Conservation (phyloP, 75 land plant species). For the Selaginella tamariscina region DNA sequence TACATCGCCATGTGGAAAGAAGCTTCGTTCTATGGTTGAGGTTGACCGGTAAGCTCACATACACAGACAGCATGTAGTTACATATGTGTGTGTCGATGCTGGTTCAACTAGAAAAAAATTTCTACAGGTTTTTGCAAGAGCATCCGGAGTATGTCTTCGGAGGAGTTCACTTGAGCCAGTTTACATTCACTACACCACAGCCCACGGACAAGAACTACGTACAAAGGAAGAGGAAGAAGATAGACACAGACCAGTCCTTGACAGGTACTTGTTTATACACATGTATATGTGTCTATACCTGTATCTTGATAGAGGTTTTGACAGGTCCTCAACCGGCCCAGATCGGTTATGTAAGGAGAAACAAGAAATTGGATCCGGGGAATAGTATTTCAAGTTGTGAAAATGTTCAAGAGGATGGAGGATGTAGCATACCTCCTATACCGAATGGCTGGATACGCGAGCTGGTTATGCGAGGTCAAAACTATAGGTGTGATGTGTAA, state of each 20-base stretch:
- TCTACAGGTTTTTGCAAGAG: conserved; percentile 45
- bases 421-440: neutral
- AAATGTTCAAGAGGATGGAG: neutral
- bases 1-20: conserved; percentile 9
- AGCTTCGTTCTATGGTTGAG: conserved; percentile 8
- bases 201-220: conserved; percentile 48
- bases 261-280: too few species aligned
- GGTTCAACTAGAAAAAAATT: neutral
- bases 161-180: conserved; percentile 42
- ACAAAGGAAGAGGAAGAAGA: conserved; percentile 16
- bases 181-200: conserved; percentile 60
- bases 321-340: too few species aligned
- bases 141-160: conserved; percentile 39
- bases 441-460: neutral
- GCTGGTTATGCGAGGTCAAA: neutral
- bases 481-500: neutral
- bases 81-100: neutral
- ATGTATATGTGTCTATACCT: too few species aligned
- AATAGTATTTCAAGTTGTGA: neutral
- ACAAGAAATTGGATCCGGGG: neutral
- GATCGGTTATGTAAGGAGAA: too few species aligned
- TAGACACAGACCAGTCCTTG: neutral
- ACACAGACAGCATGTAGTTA: neutral
- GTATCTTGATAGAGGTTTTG: too few species aligned
- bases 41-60: neutral